phyloP scores from a whole-genome alignment of 1,284 basidiomycete species.

The Fistulinella cinereoalba region DNA sequence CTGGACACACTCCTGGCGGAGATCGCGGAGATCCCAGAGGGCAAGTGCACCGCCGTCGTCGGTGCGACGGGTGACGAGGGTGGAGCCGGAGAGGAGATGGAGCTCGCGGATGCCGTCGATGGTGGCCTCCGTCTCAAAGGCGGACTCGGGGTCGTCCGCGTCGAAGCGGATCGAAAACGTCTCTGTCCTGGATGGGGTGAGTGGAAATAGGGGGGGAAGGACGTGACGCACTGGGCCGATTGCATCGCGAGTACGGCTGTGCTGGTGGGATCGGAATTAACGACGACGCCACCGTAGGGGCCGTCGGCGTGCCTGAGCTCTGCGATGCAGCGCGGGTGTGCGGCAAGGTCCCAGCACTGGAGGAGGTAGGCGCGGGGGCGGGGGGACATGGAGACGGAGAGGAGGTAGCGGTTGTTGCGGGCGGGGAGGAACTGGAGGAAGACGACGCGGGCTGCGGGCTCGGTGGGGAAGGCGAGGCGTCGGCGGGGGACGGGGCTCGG shows the following conservation, averaged over 20 bases:
- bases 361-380: slow-evolving; percentile 35
- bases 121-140: slow-evolving; percentile 35
- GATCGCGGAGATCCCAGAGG: slow-evolving; percentile 27
- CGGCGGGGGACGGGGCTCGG: slow-evolving; percentile 36
- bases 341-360: slow-evolving; percentile 53
- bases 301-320: slow-evolving; percentile 31
- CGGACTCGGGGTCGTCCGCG: slow-evolving; percentile 33
- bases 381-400: slow-evolving; percentile 41
- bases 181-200: slow-evolving; percentile 13
- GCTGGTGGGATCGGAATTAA: slow-evolving; percentile 37
- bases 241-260: slow-evolving; percentile 40
- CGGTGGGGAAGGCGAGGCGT: slow-evolving; percentile 27
- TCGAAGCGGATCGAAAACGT: slow-evolving; percentile 22
- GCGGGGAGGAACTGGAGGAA: slow-evolving; percentile 48
- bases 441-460: slow-evolving; percentile 33
- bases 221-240: slow-evolving; percentile 36
- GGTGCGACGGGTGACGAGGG: slow-evolving; percentile 36
- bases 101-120: slow-evolving; percentile 36
- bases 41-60: slow-evolving; percentile 26
- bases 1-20: slow-evolving; percentile 18
- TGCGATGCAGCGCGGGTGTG: slow-evolving; percentile 38
- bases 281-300: slow-evolving; percentile 38
- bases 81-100: slow-evolving; percentile 36
- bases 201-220: background rate
- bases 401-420: slow-evolving; percentile 39